Base-by-base conservation (phyloP, 139 green algal species). In the Eudorina sp. region DNA sequence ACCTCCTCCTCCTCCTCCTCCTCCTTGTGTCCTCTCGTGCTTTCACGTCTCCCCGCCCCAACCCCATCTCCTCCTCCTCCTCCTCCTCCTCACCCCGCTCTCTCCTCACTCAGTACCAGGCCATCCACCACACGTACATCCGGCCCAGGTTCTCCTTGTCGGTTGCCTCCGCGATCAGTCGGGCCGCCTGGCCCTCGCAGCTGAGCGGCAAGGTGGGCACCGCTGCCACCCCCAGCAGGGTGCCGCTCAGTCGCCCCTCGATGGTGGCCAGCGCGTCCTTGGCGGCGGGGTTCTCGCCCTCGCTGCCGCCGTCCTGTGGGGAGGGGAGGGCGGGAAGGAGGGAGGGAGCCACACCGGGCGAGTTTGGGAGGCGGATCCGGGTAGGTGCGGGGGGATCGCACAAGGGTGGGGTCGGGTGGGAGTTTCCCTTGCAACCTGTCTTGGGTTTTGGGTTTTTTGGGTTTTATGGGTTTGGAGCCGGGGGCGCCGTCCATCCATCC, bases 81-180 rank as follows among this genome's bases (percentile, higher is more conserved):
- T 36, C 25, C 7, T 6, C 36, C 27, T 34, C n/a, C n/a, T 21
- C 29, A 8, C n/a, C 62, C 62, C 62, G 8, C 53, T 51, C 23
- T 25, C 29, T 21, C 38, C 34, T 68, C 45, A 13, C 55, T 36
- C 18, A 96, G 46, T 92, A 91, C 94, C 95, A 99, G 0, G 95
- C 74, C 96, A 98, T 97, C 96, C 96, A 99, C 96, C 97, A 99
- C 40, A 99, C 96, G 89, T 98, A 99, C 97, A 99, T 98, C 38
- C 89, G 83, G 5, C 92, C 94, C 64, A 99, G 90, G 88, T 98
- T 98, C 34, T 98, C 93, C 51, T 96, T 95, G 75, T 95, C 93
- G 8, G 75, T 94, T 23, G 98, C 98, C 88, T 99, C 97, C 25
- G 86, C 85, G 9, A 99, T 98, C 68, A 99, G 94, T 3, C 96